Percentiles rank a stretch among this genome's conserved stretches.
These are phyloP conservation scores for Crepidotus variabilis DNA, from an alignment of 768 basidiomycete genomes.

Conservation along the genomic window DNA sequence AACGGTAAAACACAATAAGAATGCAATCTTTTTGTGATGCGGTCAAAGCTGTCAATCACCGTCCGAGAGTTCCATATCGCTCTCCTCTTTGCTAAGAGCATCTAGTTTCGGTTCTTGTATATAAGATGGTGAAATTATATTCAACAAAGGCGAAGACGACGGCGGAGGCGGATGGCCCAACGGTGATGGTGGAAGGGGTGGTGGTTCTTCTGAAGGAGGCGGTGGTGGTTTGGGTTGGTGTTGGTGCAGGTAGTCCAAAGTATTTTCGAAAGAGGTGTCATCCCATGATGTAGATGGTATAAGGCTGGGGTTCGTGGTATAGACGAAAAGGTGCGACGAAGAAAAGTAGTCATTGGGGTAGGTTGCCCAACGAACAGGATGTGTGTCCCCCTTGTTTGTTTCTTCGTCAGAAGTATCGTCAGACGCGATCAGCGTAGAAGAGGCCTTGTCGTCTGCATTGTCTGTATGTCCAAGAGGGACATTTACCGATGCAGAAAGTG, in stretches of 20 bases:
- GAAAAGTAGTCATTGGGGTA: constrained; percentile 62
- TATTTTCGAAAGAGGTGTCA: constrained; percentile 15
- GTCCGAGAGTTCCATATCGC: constrained; percentile 36
- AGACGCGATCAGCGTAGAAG: background rate
- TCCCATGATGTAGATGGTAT: constrained; percentile 17
- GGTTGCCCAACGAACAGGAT: constrained; percentile 48
- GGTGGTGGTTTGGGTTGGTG: constrained; percentile 16
- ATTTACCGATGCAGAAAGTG: constrained; percentile 13
- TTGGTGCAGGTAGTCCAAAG: constrained; percentile 16
- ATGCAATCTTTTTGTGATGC: background rate
- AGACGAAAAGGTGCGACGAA: constrained; percentile 39
- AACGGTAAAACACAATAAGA: background rate
- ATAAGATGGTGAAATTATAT: constrained; percentile 7
- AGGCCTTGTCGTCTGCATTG: background rate
- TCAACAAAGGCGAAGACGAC: constrained; percentile 16
- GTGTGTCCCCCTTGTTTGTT: background rate
- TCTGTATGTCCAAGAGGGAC: no score
- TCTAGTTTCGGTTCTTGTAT: background rate
- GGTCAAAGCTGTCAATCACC: constrained; percentile 13
- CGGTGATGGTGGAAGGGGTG: constrained; percentile 21
- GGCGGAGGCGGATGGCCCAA: constrained; percentile 28
- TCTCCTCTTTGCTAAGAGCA: constrained; percentile 14
- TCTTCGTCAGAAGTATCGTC: background rate
- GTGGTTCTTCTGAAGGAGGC: constrained; percentile 13
- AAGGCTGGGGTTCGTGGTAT: constrained; percentile 27